Evolutionary conservation across 768 basidiomycete genomes (phyloP), one percentile per base, ranked within the genome.

Genomic region (Podaxis rugospora): DNA sequence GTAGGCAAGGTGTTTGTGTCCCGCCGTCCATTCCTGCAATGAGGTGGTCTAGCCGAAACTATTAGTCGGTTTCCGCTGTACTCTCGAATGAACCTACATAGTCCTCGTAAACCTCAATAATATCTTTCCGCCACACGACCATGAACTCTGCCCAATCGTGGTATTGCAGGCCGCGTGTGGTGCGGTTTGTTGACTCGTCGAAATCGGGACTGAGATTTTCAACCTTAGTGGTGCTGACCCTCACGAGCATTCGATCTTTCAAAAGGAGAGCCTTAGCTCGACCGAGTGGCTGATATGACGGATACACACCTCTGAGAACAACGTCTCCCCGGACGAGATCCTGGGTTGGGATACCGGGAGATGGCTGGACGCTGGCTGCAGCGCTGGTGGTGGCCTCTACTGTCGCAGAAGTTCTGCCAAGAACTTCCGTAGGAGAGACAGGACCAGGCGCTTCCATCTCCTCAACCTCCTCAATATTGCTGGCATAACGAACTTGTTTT

Each of bases 231-330:
- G 89, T 86, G 47, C 82, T 85, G 1, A 90, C 81, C 59, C 88
- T 80, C 28, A 97, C 87, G 5, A 95, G 80, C 93, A 97, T 95
- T 63, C 95, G 83, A 73, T 96, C 95, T 96, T 69, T 66, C 65
- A 51, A 63, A 52, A 39, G 63, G 5, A 6, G 42, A 63, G 28
- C 71, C 59, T 72, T 61, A 42, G 63, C 63, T 39, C 16, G 25
- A 46, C 42, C 4, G 18, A 44, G 42, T 32, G n/a, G 11, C 32
- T 62, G 32, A 66, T 53, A 32, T 21, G 39, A 57, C 56, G 37
- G 2, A 18, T 59, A 64, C 76, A 62, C 65, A 93, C 93, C 94
- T 81, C 89, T 78, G 75, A 94, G 79, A n/a, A 90, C 71, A 9
- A 88, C 76, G 37, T 88, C 83, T 14, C 80, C 85, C 72, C 74